phyloP scores from a whole-genome alignment of 441 rosid species.

The Dalechampia spathulata region DNA sequence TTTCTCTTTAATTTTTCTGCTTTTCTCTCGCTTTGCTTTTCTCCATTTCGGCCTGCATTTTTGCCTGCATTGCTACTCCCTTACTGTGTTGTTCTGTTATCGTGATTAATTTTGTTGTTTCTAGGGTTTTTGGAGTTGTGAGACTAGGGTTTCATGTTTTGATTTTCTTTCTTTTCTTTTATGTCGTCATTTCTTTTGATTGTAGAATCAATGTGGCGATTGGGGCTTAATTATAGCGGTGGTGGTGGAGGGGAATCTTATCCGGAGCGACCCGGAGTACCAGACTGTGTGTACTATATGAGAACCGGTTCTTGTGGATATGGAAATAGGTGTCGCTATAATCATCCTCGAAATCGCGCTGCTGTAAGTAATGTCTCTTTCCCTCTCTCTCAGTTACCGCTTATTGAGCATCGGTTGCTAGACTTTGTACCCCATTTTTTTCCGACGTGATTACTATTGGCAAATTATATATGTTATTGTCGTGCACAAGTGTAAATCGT shows the following conservation, averaged over 20 bases:
- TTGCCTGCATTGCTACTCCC: too few species aligned
- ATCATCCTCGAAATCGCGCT: constrained; percentile 88
- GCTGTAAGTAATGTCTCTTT: constrained; percentile 33
- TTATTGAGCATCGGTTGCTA: too few species aligned
- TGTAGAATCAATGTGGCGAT: constrained; percentile 80
- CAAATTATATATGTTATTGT: neutral
- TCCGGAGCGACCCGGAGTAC: constrained; percentile 70
- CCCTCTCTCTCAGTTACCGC: too few species aligned
- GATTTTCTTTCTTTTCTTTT: neutral
- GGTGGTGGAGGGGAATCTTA: constrained; percentile 28
- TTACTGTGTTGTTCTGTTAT: neutral
- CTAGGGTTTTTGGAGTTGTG: constrained; percentile 35
- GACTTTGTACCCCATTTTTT: too few species aligned
- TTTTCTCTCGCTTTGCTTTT: too few species aligned
- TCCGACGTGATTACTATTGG: too few species aligned
- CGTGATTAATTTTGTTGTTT: constrained; percentile 1
- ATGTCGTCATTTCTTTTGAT: too few species aligned
- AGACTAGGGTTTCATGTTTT: constrained; percentile 21
- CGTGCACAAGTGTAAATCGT: neutral
- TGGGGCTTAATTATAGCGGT: constrained; percentile 32
- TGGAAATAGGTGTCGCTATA: constrained; percentile 76
- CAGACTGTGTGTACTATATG: constrained; percentile 93
- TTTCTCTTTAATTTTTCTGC: constrained; percentile 12
- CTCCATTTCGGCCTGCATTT: too few species aligned
- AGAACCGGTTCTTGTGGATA: constrained; percentile 86